Evolutionary conservation across 2,329 filamentous ascomycete species (phyloP).

Genomic region (Diaporthe capsici): DNA sequence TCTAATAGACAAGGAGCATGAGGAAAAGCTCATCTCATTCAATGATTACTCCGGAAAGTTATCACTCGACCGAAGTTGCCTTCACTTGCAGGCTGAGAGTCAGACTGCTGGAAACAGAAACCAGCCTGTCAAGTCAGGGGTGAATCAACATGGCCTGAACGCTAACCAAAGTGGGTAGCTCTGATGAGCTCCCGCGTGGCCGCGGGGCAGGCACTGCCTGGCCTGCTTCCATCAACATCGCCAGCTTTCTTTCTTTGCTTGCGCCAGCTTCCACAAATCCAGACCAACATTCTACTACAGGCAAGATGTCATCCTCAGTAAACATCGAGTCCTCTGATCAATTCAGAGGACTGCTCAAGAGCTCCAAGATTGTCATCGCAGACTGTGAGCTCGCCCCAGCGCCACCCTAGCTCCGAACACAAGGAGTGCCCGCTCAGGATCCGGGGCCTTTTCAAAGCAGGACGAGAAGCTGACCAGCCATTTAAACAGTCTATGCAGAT

Average conservation of each 20-base stretch:
- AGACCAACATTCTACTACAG: slow-evolving; percentile 6
- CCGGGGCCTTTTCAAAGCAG: not conserved
- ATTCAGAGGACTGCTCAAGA: slow-evolving; percentile 77
- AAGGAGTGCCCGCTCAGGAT: slow-evolving; percentile 3
- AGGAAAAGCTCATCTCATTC: too few relatives aligned
- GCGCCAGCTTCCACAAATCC: slow-evolving; percentile 16
- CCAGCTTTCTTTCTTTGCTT: slow-evolving; percentile 17
- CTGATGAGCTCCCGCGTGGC: slow-evolving; percentile 18
- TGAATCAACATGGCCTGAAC: not conserved
- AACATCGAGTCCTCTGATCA: slow-evolving; percentile 67
- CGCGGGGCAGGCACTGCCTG: slow-evolving; percentile 27
- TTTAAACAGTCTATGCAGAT: slow-evolving; percentile 81
- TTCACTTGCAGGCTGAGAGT: not conserved
- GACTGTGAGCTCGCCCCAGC: slow-evolving; percentile 77
- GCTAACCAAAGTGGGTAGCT: slow-evolving; percentile 32
- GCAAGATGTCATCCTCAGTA: slow-evolving; percentile 49
- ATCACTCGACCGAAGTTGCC: too few relatives aligned
- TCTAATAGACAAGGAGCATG: too few relatives aligned
- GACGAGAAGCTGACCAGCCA: slow-evolving; percentile 24
- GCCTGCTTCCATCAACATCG: slow-evolving; percentile 23
- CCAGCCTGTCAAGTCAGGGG: not conserved
- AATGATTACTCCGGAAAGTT: too few relatives aligned
- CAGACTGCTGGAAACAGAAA: not conserved
- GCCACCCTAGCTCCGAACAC: slow-evolving; percentile 15
- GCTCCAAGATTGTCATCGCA: slow-evolving; percentile 84